Evolutionary conservation across 192 early-diverging fungal genomes (phyloP).

Genomic region (Gamsiella multidivaricata): DNA sequence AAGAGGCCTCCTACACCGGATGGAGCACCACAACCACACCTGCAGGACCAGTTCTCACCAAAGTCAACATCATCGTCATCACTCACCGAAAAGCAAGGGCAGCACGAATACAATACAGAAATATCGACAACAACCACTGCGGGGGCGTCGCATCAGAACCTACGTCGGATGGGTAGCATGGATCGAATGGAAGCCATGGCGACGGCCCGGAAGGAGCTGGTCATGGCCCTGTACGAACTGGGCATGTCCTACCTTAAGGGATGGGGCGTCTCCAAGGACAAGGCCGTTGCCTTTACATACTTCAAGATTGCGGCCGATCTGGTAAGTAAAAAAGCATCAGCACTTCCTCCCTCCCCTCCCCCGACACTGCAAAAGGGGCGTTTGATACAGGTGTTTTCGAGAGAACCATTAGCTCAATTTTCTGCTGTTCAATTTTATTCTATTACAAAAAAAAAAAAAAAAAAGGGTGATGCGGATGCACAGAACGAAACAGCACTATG

Average conservation of each 20-base stretch:
- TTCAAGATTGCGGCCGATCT: constrained; percentile 87
- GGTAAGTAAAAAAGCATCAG: neutral
- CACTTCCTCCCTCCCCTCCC: neutral
- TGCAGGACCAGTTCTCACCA: neutral
- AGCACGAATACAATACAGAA: constrained; percentile 3
- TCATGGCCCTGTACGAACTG: constrained; percentile 86
- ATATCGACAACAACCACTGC: neutral
- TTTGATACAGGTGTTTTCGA: no score
- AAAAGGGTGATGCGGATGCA: constrained; percentile 76
- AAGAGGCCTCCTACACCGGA: neutral
- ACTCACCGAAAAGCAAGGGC: constrained; percentile 4
- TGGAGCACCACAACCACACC: neutral
- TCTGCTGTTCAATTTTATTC: neutral
- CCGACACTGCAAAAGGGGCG: no score
- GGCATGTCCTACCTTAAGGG: constrained; percentile 77
- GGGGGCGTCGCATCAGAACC: constrained; percentile 33
- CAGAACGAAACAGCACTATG: constrained; percentile 79
- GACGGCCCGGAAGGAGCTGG: constrained; percentile 71
- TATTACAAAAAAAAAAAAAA: no score
- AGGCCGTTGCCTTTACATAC: constrained; percentile 79
- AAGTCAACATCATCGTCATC: neutral
- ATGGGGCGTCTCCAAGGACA: constrained; percentile 84
- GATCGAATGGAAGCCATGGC: constrained; percentile 38
- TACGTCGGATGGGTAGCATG: constrained; percentile 46
- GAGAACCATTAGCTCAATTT: neutral